Evolutionary conservation across 1,139 yeast genomes (phyloP), one percentile per base, ranked within the genome.

Genomic region (Blastobotrys aristatus): DNA sequence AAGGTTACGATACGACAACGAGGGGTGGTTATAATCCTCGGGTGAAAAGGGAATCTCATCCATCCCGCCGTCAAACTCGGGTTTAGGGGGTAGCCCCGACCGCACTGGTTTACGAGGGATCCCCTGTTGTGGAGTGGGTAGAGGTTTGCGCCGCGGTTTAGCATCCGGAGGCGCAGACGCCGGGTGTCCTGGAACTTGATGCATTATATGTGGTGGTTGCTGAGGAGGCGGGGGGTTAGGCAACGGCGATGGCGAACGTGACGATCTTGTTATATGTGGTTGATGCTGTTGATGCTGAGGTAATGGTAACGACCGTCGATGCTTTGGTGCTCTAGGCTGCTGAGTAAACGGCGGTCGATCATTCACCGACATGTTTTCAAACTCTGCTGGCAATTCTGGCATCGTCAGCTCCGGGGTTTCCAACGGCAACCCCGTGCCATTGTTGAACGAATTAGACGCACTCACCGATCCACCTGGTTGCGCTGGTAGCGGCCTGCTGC

Each of bases 11-110:
- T 11, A 4, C 4, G 5, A 4, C 10, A 13, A 20, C n/a, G 20
- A 7, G 16, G 22, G 43, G 7, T 29, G 31, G 26, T 48, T 45
- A 37, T 61, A 61, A 17, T 56, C 52, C 32, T 60, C 63, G 0
- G 65, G 56, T 1, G 63, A 58, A 43, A 60, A 61, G 18, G 65
- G 65, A 36, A 56, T 46, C 2, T 47, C 50, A 17, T 48, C 46
- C n/a, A 45, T 35, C 5, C 35, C 47, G 11, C 50, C 51, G 21
- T 51, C 50, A 24, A 36, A 47, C 39, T 49, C 45, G n/a, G 48
- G 53, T 3, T 35, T 32, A 17, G 33, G 48, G 7, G 50, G 48
- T 32, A 36, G 50, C 2, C 50, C 52, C 11, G 50, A 38, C 17
- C 41, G 20, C n/a, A 52, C 54, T 4, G 61, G 57, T 46, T 53